A percentile compares a stretch with the other conserved stretches of the same genome.
These are phyloP conservation scores for Xerocomus amazonicus DNA, from an alignment of 1,284 basidiomycete species.

Conservation along the genomic window DNA sequence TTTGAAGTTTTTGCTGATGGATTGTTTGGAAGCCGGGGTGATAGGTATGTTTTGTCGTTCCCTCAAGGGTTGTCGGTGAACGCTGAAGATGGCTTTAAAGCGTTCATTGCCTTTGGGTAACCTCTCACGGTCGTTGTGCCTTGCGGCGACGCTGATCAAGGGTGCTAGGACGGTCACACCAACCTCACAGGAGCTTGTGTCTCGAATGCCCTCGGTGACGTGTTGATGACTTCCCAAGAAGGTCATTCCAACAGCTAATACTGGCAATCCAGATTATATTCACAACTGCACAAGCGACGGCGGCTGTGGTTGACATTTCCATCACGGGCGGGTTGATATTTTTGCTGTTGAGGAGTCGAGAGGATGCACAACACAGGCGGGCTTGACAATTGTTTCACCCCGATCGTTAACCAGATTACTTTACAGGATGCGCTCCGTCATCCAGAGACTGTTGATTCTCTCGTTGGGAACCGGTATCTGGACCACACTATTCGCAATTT, in stretches of 20 bases:
- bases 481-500: slow-evolving; percentile 20
- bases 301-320: neutral
- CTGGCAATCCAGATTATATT: no score
- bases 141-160: slow-evolving; percentile 2
- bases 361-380: slow-evolving; percentile 16
- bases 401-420: neutral
- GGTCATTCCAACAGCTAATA: no score
- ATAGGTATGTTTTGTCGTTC: slow-evolving; percentile 12
- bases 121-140: neutral
- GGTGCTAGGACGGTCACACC: slow-evolving; percentile 12
- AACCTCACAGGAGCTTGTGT: slow-evolving; percentile 11
- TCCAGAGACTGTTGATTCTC: slow-evolving; percentile 20
- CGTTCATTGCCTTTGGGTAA: slow-evolving; percentile 18
- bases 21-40: slow-evolving; percentile 11
- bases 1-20: neutral
- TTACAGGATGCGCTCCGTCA: slow-evolving; percentile 17
- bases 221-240: neutral
- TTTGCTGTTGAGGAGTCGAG: slow-evolving; percentile 18
- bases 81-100: slow-evolving; percentile 4
- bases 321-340: slow-evolving; percentile 15
- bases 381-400: neutral
- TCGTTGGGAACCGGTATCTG: slow-evolving; percentile 20
- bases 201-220: slow-evolving; percentile 12
- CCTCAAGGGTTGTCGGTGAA: neutral
- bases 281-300: no score